phyloP scores from a whole-genome alignment of 208 protist genomes.

The Naegleria lovaniensis region DNA sequence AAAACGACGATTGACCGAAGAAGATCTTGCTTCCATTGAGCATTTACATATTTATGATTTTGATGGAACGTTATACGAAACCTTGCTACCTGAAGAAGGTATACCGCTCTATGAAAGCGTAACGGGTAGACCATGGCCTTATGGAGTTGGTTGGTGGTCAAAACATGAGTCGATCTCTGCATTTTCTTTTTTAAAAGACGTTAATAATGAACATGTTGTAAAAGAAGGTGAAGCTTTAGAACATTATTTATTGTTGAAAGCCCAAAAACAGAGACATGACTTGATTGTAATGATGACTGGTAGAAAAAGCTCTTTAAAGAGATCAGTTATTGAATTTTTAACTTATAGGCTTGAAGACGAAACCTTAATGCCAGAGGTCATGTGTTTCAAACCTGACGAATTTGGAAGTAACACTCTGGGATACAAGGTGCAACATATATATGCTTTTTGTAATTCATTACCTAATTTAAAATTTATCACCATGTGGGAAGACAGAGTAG shows the following conservation, averaged over 20 bases:
- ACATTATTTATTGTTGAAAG: not conserved
- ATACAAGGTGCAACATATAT: not conserved
- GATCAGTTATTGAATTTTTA: not conserved
- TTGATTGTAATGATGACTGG: not conserved
- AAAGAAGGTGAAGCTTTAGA: not conserved
- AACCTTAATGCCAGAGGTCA: not conserved
- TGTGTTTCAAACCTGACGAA: not conserved
- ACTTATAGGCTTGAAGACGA: not conserved
- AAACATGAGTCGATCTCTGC: not conserved
- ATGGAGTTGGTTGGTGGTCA: not conserved
- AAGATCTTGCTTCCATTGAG: not conserved
- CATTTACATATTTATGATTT: conserved; percentile 21
- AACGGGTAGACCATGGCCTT: not conserved
- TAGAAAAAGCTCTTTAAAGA: not conserved
- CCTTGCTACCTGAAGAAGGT: not conserved
- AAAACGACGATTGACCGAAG: not conserved
- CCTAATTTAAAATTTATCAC: not conserved
- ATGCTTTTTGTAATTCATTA: not conserved
- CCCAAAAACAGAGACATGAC: not conserved
- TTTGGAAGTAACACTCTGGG: not conserved
- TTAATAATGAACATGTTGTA: not conserved
- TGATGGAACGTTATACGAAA: not conserved
- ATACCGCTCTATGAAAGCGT: not conserved
- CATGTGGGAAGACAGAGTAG: not conserved
- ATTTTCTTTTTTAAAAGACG: not conserved